These are phyloP conservation scores for Wallemia mellicola DNA, from an alignment of 1,284 basidiomycete genomes.

Conservation along the genomic window DNA sequence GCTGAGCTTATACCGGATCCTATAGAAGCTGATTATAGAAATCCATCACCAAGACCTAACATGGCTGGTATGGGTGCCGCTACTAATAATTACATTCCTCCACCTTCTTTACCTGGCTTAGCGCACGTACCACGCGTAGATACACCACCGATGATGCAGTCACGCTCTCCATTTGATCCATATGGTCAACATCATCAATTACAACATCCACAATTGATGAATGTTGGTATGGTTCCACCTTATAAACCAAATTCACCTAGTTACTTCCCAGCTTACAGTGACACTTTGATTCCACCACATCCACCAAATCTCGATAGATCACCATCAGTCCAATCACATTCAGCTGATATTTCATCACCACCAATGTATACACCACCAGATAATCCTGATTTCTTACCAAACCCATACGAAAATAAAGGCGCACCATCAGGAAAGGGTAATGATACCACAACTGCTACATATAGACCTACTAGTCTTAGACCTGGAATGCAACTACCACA, in stretches of 20 bases:
- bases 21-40: background rate
- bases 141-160: background rate
- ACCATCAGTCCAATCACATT: background rate
- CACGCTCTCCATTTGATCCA: background rate
- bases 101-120: background rate
- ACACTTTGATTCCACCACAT: background rate
- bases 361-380: background rate
- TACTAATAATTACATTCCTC: background rate
- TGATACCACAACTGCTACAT: background rate
- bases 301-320: background rate
- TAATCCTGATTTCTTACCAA: background rate
- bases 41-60: background rate
- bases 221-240: background rate
- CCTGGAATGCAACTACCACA: background rate
- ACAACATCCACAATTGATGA: background rate
- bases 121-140: background rate
- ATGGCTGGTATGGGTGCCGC: background rate
- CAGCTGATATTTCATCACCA: background rate
- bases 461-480: background rate
- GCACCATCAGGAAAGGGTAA: background rate
- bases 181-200: background rate
- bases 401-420: background rate
- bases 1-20: background rate
- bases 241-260: background rate
- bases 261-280: background rate